Evolutionary conservation across 2,329 filamentous ascomycete genomes (phyloP), one percentile per base, ranked within the genome.

Genomic region (Diaporthe australafricana): DNA sequence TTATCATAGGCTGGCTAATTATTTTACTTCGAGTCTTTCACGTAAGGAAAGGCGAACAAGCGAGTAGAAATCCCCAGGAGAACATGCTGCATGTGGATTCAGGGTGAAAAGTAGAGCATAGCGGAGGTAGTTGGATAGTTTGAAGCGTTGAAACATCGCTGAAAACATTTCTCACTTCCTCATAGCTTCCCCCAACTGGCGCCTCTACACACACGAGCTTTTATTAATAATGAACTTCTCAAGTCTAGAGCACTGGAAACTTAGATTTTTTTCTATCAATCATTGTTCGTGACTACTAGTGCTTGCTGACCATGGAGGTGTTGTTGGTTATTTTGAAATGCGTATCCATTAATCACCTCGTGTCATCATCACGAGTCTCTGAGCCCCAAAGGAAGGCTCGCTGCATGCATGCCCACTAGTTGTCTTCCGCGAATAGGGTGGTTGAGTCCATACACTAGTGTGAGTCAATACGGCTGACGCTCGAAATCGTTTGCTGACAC

Each of bases 331-430:
- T 47, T 62, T 47, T n/a, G 40, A 9, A 40, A 16, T 32, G 40
- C 17, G 17, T 30, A 45, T 45, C 14, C 25, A 30, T 32, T 32
- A 11, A 63, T 48, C 12, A 48, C 22, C 30, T 63, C 60, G 27
- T 48, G 35, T 63, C 20, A 32, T 20, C 2, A n/a, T 62, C 40
- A 45, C 57, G 40, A 62, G 22, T 60, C 30, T 16, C 57, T 62
- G 17, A 45, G 57, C 57, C 40, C 17, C 57, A 63, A 48, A 48
- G 42, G 42, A 63, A 63, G 27, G 45, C 40, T 47, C 20, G n/a
- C 5, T 48, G 57, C 27, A 47, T 40, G 48, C 57, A 35, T 47
- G 25, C 27, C 40, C 9, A 35, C 5, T 32, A 22, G 42, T 27
- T 63, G 40, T 40, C 57, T 35, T 20, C 7, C 0, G 38, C 17